These are phyloP conservation scores for Colletotrichum lentis DNA, from an alignment of 2,329 filamentous ascomycete species.

Conservation along the genomic window DNA sequence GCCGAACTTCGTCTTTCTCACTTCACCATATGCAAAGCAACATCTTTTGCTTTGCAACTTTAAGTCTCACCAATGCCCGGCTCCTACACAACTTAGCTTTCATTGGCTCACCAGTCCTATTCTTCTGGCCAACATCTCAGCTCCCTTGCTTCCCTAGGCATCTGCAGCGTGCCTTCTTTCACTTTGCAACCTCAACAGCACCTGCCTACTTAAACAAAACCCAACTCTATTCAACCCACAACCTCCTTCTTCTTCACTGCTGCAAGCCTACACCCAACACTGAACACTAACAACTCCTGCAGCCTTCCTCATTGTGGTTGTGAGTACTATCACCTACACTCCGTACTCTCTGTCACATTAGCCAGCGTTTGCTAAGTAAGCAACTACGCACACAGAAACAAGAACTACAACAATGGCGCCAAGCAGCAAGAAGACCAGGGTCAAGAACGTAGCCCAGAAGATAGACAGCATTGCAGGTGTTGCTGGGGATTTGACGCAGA, in stretches of 20 bases:
- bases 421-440: not conserved
- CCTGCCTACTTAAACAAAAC: not conserved
- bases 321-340: not conserved
- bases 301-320: not conserved
- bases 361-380: not conserved
- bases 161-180: not conserved
- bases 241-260: not conserved
- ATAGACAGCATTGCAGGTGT: not conserved
- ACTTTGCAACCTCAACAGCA: not conserved
- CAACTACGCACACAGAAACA: not conserved
- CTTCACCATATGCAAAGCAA: too few species aligned
- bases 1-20: too few species aligned
- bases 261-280: not conserved
- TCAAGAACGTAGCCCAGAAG: not conserved
- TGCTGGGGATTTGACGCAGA: not conserved
- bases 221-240: not conserved
- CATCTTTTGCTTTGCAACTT: too few species aligned
- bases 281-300: not conserved
- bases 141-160: not conserved
- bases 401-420: not conserved
- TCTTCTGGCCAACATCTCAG: too few species aligned
- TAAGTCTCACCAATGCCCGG: too few species aligned
- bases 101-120: too few species aligned
- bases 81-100: too few species aligned
- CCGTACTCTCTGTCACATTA: not conserved